phyloP scores from a whole-genome alignment of 2,329 filamentous ascomycete species.

The Cladophialophora exuberans region DNA sequence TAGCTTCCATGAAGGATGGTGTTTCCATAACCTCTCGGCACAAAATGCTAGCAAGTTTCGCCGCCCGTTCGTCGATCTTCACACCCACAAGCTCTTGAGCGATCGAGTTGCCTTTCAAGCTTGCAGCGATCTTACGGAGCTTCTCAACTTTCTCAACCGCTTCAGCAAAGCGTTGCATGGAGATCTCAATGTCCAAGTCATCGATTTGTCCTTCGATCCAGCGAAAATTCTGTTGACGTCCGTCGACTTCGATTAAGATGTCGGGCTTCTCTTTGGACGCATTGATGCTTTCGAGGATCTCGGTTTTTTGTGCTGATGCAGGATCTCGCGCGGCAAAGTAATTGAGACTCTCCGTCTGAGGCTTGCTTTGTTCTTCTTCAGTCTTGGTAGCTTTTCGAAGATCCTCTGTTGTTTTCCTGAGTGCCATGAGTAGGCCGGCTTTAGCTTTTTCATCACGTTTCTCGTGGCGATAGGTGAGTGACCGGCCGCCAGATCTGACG shows the following conservation, averaged over 20 bases:
- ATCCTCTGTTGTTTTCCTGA: constrained; percentile 90
- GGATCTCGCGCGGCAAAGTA: constrained; percentile 81
- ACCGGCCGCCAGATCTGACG: constrained; percentile 84
- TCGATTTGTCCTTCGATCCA: constrained; percentile 97
- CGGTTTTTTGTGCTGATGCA: constrained; percentile 75
- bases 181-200: constrained; percentile 93
- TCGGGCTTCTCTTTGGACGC: constrained; percentile 71
- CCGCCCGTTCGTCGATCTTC: constrained; percentile 85
- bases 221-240: constrained; percentile 91
- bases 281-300: constrained; percentile 76
- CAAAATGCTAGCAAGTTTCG: constrained; percentile 74
- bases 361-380: constrained; percentile 85
- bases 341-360: constrained; percentile 75
- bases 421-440: constrained; percentile 77
- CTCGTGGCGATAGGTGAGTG: constrained; percentile 91
- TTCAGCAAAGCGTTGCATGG: constrained; percentile 83
- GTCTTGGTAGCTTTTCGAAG: constrained; percentile 81
- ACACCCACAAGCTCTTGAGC: constrained; percentile 91
- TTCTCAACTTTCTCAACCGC: constrained; percentile 85
- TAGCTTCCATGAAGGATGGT: constrained; percentile 75
- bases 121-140: constrained; percentile 75
- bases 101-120: constrained; percentile 80
- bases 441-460: constrained; percentile 80
- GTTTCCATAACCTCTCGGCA: constrained; percentile 76
- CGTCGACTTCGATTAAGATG: constrained; percentile 92